Base-by-base conservation (phyloP, 1,284 basidiomycete species). In the Ustilago hordei region DNA sequence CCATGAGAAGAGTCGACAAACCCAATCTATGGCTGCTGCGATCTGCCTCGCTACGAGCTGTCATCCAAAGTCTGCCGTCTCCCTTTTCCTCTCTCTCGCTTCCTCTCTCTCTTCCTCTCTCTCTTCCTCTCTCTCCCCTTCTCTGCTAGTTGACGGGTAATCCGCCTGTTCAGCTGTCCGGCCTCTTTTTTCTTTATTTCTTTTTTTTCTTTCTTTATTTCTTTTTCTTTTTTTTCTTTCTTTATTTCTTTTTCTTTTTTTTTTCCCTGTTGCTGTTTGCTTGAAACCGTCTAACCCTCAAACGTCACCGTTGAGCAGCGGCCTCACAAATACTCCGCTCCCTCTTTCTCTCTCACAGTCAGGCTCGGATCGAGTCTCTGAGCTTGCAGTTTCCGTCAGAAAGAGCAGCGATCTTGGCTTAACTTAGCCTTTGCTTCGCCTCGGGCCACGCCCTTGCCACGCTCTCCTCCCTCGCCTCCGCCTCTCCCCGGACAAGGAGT, bases 41-140 rank as follows among this genome's bases (percentile, higher is more conserved):
- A 69, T 64, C 67, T 69, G 53, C 67, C 48, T 60, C 57, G 57
- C 67, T 60, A 60, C 67, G 61, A 64, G 61, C 67, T 69, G 67
- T 64, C 67, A 66, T 50, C 35, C 53, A 34, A 11, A 28, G 17
- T 28, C 19, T 34, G 48, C 48, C 13, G 55, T 41, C 11, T 31
- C 15, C 31, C 38, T 31, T 28, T 28, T 23, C 23, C 23, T 23
- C 23, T 23, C 23, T 23, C n/a, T n/a, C n/a, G n/a, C n/a, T n/a
- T n/a, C n/a, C n/a, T n/a, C n/a, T n/a, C n/a, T n/a, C n/a, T n/a
- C n/a, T n/a, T n/a, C n/a, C 23, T 23, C 23, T 23, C 23, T 23
- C 23, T 23, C 23, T 28, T 28, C 23, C 43, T 32, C 17, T 35
- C 32, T 58, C 17, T 47, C 31, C 19, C 55, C 17, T n/a, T 55